Evolutionary conservation across 2,329 filamentous ascomycete species (phyloP).

Genomic region (Bipolaris zeicola): DNA sequence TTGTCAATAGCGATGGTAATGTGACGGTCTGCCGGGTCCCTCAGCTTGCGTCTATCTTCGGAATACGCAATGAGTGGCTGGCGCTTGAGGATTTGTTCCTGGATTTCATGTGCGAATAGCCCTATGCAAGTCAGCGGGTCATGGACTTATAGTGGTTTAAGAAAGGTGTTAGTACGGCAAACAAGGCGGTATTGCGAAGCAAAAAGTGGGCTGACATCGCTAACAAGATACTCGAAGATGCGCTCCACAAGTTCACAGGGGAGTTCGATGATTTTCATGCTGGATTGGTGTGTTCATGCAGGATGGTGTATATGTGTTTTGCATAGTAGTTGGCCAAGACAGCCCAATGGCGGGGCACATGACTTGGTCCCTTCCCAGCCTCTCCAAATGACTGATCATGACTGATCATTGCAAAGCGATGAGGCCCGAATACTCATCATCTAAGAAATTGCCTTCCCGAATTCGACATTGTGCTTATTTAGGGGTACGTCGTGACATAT

Average conservation of each 20-base stretch:
- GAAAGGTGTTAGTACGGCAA: neutral
- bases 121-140: neutral
- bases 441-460: too few species aligned
- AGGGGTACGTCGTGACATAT: too few species aligned
- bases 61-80: slow-evolving; percentile 2
- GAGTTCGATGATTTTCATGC: neutral
- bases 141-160: neutral
- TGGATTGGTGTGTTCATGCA: neutral
- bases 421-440: too few species aligned
- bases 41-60: neutral
- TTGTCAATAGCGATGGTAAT: neutral
- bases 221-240: neutral
- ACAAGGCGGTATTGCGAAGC: slow-evolving; percentile 5
- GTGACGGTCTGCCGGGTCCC: neutral
- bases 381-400: too few species aligned
- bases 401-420: too few species aligned
- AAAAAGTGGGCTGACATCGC: neutral
- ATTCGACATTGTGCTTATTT: too few species aligned
- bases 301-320: too few species aligned
- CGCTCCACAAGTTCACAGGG: neutral
- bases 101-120: slow-evolving; percentile 5
- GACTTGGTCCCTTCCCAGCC: too few species aligned
- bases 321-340: too few species aligned
- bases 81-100: slow-evolving; percentile 3
- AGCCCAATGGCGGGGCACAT: too few species aligned